Evolutionary conservation across 148 eudicot genomes (phyloP).

Genomic region (Amaranthus cruentus): DNA sequence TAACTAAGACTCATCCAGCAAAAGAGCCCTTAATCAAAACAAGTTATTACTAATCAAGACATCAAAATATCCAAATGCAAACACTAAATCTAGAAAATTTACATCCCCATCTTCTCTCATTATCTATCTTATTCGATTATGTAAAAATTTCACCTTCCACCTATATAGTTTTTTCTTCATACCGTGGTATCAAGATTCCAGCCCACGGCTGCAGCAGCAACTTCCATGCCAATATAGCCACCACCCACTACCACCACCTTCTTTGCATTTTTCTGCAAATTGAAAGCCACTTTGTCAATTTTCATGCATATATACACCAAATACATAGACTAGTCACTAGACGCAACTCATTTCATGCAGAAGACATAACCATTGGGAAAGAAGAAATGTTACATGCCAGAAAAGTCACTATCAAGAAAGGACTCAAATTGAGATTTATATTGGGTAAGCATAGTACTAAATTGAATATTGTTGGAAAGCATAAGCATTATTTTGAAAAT

Average conservation of each 20-base stretch:
- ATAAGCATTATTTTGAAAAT: background rate
- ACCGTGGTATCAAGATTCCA: conserved; percentile 98
- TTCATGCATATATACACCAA: conserved; percentile 4
- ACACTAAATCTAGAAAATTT: background rate
- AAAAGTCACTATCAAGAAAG: background rate
- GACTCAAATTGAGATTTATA: background rate
- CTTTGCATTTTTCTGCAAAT: conserved; percentile 61
- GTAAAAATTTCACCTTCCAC: background rate
- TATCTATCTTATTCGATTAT: too few species aligned
- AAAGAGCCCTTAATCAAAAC: background rate
- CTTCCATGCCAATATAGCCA: conserved; percentile 99
- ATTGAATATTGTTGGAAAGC: background rate
- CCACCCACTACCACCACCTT: conserved; percentile 95
- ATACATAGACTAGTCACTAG: background rate
- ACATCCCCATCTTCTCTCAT: background rate
- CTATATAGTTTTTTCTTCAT: conserved; percentile 1
- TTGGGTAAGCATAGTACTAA: background rate
- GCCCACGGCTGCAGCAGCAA: conserved; percentile 90
- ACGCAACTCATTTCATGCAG: conserved; percentile 2
- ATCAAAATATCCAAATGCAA: background rate
- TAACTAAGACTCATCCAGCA: background rate
- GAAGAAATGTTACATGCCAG: background rate
- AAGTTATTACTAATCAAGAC: background rate
- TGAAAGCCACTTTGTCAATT: conserved; percentile 9
- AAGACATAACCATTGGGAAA: background rate